These are phyloP conservation scores for Russula emetica DNA, from an alignment of 768 basidiomycete genomes.

Conservation along the genomic window DNA sequence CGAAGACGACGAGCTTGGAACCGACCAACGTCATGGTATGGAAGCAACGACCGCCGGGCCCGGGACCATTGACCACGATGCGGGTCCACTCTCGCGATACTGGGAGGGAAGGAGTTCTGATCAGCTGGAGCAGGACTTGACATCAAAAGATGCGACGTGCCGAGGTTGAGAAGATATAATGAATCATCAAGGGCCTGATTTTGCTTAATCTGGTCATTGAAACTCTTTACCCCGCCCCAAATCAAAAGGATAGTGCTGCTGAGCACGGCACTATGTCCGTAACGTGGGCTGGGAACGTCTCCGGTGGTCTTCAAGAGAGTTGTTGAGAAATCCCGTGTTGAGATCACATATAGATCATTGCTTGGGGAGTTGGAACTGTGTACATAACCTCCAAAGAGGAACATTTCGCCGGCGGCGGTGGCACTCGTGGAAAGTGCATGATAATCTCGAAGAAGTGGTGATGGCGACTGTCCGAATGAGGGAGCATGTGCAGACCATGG, in stretches of 20 bases:
- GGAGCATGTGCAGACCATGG: too few species aligned
- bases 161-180: constrained; percentile 88
- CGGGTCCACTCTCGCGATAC: constrained; percentile 94
- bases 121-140: not conserved
- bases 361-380: constrained; percentile 62
- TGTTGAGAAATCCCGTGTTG: too few species aligned
- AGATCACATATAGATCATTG: too few species aligned
- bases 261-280: too few species aligned
- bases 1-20: constrained; percentile 90
- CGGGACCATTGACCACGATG: constrained; percentile 69
- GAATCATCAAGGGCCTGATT: constrained; percentile 84
- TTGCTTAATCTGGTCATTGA: too few species aligned
- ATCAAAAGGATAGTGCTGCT: too few species aligned
- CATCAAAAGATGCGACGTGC: constrained; percentile 45
- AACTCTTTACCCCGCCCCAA: too few species aligned
- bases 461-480: constrained; percentile 42
- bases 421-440: constrained; percentile 81
- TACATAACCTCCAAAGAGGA: constrained; percentile 95
- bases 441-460: constrained; percentile 94
- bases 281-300: too few species aligned
- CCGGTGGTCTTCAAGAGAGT: too few species aligned
- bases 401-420: constrained; percentile 78
- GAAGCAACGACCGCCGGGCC: constrained; percentile 89
- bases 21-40: constrained; percentile 92
- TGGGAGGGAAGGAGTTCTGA: constrained; percentile 32